Evolutionary conservation across 805 yeast species (phyloP).

Genomic region (Yarrowia divulgata): DNA sequence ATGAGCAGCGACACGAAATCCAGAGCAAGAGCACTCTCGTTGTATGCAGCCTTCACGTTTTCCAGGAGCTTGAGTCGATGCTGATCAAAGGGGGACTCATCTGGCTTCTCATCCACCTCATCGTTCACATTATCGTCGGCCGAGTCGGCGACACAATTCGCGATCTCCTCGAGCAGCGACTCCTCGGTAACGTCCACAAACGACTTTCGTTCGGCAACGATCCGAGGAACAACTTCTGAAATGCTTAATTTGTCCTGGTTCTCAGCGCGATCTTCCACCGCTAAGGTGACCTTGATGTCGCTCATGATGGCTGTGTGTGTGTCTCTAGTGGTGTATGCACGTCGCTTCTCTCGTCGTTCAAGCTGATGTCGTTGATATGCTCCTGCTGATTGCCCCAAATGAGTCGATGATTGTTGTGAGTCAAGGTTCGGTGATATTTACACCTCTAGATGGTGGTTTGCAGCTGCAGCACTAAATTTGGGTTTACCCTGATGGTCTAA

Average conservation of each 20-base stretch:
- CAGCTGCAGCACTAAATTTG: slow-evolving; percentile 17
- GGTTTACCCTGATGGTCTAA: background rate
- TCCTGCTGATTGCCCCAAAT: background rate
- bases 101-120: slow-evolving; percentile 41
- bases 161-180: slow-evolving; percentile 57
- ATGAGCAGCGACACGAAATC: slow-evolving; percentile 86
- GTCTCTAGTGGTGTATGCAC: background rate
- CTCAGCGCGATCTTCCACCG: slow-evolving; percentile 31
- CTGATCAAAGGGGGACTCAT: slow-evolving; percentile 44
- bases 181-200: slow-evolving; percentile 67
- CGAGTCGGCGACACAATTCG: slow-evolving; percentile 41
- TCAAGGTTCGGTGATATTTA: slow-evolving; percentile 22
- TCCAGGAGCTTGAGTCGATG: slow-evolving; percentile 45
- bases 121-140: slow-evolving; percentile 10
- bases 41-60: slow-evolving; percentile 64
- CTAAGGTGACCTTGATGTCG: slow-evolving; percentile 36
- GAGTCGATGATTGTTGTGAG: background rate
- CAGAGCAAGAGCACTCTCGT: slow-evolving; percentile 85
- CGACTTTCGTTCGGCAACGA: slow-evolving; percentile 65
- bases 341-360: background rate
- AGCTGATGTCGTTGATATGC: background rate
- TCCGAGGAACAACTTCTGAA: slow-evolving; percentile 60
- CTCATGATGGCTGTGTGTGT: slow-evolving; percentile 8
- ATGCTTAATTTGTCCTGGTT: slow-evolving; percentile 43
- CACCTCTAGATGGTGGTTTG: slow-evolving; percentile 15